Conservation (phyloP, 2,329 filamentous ascomycete species). For the Fusarium brevicatenulatum region DNA sequence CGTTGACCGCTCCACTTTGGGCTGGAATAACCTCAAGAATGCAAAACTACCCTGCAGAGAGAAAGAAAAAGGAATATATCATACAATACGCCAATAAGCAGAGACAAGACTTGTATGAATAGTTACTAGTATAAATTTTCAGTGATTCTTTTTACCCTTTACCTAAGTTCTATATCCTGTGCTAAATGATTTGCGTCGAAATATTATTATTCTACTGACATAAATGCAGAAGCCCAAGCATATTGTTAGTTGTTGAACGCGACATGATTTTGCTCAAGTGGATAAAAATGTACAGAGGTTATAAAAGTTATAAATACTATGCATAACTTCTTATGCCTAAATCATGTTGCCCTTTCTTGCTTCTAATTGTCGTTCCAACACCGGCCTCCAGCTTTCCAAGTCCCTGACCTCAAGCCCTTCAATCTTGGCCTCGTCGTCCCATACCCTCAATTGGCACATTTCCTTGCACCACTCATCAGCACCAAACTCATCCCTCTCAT, state of each 20-base stretch:
- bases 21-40: too few relatives aligned
- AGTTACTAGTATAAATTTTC: too few relatives aligned
- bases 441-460: not conserved
- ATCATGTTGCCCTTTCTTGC: fast-evolving
- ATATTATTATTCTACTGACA: not conserved
- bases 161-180: fast-evolving
- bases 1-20: fast-evolving
- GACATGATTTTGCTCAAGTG: too few relatives aligned
- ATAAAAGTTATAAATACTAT: fast-evolving
- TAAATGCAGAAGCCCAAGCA: fast-evolving
- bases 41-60: not conserved
- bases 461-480: not conserved
- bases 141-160: too few relatives aligned
- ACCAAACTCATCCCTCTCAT: not conserved
- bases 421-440: not conserved
- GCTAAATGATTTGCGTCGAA: fast-evolving
- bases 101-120: fast-evolving
- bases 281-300: too few relatives aligned
- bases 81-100: fast-evolving
- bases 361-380: not conserved
- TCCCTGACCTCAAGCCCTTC: not conserved
- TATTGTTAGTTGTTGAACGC: fast-evolving
- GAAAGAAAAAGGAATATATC: fast-evolving
- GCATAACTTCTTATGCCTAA: fast-evolving
- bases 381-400: not conserved